Evolutionary conservation across 1,139 yeast species (phyloP).

Genomic region (Geotrichum citri-aurantii): DNA sequence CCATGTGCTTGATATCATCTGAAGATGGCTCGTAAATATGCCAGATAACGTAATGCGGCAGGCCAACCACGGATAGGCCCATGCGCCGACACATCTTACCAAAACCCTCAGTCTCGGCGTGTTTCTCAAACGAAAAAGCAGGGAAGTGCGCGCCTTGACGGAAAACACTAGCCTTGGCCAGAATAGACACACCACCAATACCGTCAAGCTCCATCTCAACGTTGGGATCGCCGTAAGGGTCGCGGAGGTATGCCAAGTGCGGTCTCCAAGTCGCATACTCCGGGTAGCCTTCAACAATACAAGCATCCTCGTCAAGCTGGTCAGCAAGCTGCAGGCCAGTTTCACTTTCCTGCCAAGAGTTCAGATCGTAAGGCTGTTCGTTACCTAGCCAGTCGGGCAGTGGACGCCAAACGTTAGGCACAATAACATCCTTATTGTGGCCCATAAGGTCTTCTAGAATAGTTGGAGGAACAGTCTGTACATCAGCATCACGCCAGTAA

Average conservation of each 20-base stretch:
- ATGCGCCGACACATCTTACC: conserved; percentile 76
- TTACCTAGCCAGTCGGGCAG: conserved; percentile 84
- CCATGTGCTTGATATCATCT: conserved; percentile 88
- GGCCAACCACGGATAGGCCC: conserved; percentile 76
- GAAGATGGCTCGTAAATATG: conserved; percentile 85
- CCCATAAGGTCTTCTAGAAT: conserved; percentile 61
- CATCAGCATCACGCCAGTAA: conserved; percentile 75
- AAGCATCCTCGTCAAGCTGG: conserved; percentile 75
- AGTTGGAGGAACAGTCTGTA: conserved; percentile 56
- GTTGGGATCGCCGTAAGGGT: conserved; percentile 80
- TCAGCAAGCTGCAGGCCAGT: conserved; percentile 78
- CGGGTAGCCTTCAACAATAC: conserved; percentile 86
- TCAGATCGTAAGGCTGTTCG: conserved; percentile 85
- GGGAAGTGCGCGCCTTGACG: conserved; percentile 84
- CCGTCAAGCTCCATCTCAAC: conserved; percentile 87
- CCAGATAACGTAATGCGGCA: conserved; percentile 90
- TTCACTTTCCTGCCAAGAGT: conserved; percentile 86
- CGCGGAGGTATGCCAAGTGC: conserved; percentile 79
- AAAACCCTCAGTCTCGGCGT: conserved; percentile 90
- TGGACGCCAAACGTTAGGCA: conserved; percentile 91
- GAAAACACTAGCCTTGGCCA: conserved; percentile 74
- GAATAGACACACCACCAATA: conserved; percentile 83
- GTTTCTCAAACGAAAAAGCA: conserved; percentile 82
- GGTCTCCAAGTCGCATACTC: conserved; percentile 94
- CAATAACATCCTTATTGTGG: conserved; percentile 61